Evolutionary conservation across 192 early-diverging fungal species (phyloP).

Genomic region (Phlyctochytrium arcticum): DNA sequence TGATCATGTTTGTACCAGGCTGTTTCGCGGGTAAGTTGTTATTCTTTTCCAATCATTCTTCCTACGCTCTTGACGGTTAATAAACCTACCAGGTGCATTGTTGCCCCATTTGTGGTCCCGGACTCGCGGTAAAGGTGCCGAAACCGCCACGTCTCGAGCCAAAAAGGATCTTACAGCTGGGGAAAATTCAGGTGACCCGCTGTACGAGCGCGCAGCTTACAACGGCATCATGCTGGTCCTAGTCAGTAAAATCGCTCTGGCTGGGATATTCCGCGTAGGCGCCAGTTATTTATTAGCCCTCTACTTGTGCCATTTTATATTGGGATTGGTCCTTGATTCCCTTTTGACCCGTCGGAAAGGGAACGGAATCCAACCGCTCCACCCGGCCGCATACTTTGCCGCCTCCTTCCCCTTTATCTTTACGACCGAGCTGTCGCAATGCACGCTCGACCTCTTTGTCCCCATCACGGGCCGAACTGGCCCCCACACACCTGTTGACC

Average conservation of each 20-base stretch:
- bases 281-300: constrained; percentile 20
- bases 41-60: no score
- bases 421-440: constrained; percentile 2
- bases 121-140: no score
- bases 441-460: constrained; percentile 58
- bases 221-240: background rate
- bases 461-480: constrained; percentile 69
- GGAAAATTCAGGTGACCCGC: background rate
- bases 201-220: constrained; percentile 8
- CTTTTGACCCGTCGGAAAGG: background rate
- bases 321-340: constrained; percentile 26
- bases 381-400: constrained; percentile 23
- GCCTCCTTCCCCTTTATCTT: constrained; percentile 19
- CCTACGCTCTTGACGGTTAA: no score
- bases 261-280: constrained; percentile 22
- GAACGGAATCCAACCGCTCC: constrained; percentile 3
- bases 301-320: background rate
- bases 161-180: background rate
- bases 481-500: constrained; percentile 58
- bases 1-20: constrained; percentile 47
- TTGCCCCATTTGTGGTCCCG: constrained; percentile 5
- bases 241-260: background rate
- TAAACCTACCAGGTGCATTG: constrained; percentile 5
- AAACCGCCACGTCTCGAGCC: no score
- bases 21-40: constrained; percentile 37